Evolutionary conservation across 1,284 basidiomycete genomes (phyloP).

Genomic region (Coniferiporia sulphurascens): DNA sequence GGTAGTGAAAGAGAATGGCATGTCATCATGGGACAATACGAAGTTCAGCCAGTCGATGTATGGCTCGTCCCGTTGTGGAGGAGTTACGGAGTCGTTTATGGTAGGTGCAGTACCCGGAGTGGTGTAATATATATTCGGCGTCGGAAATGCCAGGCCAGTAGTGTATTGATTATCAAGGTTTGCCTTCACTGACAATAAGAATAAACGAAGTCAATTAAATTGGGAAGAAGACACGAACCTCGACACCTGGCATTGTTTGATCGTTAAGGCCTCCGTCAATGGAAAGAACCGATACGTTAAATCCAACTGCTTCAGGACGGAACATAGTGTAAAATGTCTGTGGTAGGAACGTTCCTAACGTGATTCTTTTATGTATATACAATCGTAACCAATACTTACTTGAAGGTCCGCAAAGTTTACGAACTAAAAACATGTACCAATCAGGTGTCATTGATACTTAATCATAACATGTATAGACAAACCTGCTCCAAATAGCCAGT

Average conservation of each 20-base stretch:
- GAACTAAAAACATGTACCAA: conserved; percentile 9
- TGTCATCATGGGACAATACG: conserved; percentile 18
- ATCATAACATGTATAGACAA: conserved; percentile 18
- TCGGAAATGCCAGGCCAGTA: conserved; percentile 25
- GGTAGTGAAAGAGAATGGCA: conserved; percentile 23
- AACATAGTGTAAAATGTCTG: conserved; percentile 24
- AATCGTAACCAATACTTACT: conserved; percentile 4
- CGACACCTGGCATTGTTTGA: conserved; percentile 27
- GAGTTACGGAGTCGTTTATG: conserved; percentile 26
- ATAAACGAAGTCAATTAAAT: not conserved
- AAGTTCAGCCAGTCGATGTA: conserved; percentile 26
- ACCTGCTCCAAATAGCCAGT: conserved; percentile 22
- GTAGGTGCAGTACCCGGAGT: conserved; percentile 26
- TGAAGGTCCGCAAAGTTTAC: conserved; percentile 27
- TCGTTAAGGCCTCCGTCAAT: conserved; percentile 29
- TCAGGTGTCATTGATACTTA: not conserved
- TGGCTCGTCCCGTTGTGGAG: conserved; percentile 33
- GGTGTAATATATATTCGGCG: conserved; percentile 28
- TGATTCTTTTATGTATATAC: not conserved
- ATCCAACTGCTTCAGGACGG: conserved; percentile 27
- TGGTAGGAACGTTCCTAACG: not conserved
- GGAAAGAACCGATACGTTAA: conserved; percentile 27
- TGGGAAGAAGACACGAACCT: conserved; percentile 18
- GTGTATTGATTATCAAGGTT: conserved; percentile 31
- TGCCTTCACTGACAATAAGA: conserved; percentile 20